Evolutionary conservation across 345 rosid species (phyloP).

Genomic region (Acer campestre): DNA sequence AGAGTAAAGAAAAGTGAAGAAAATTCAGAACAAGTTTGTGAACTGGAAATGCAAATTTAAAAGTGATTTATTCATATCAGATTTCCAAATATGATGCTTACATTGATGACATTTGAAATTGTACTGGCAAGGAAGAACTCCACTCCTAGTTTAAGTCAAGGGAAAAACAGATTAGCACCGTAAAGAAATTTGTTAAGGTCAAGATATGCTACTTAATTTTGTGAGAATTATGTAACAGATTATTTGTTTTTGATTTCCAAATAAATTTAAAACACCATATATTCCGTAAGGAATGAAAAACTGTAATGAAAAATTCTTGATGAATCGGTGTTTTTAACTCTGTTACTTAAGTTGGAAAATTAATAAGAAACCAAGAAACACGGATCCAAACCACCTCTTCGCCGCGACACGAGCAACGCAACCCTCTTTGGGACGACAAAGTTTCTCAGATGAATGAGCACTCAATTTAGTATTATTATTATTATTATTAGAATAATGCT

Average conservation of each 20-base stretch:
- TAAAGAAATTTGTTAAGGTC: neutral
- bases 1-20: neutral
- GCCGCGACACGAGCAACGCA: no score
- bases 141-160: slow-evolving; percentile 22
- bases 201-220: neutral
- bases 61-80: neutral
- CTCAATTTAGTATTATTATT: no score
- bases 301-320: neutral
- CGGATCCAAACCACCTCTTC: no score
- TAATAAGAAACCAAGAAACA: slow-evolving; percentile 3
- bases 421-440: no score
- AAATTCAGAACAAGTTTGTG: neutral
- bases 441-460: no score
- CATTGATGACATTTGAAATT: slow-evolving; percentile 40
- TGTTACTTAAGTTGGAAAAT: neutral
- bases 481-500: no score
- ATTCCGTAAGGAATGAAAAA: neutral
- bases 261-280: neutral
- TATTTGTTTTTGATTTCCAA: neutral
- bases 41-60: neutral
- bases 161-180: neutral
- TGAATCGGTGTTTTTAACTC: neutral
- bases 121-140: slow-evolving; percentile 39
- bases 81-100: slow-evolving; percentile 28
- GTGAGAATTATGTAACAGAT: neutral